Conservation (phyloP, 225 moss, liverwort and hornwort species). For the Antitrichia curtipendula region DNA sequence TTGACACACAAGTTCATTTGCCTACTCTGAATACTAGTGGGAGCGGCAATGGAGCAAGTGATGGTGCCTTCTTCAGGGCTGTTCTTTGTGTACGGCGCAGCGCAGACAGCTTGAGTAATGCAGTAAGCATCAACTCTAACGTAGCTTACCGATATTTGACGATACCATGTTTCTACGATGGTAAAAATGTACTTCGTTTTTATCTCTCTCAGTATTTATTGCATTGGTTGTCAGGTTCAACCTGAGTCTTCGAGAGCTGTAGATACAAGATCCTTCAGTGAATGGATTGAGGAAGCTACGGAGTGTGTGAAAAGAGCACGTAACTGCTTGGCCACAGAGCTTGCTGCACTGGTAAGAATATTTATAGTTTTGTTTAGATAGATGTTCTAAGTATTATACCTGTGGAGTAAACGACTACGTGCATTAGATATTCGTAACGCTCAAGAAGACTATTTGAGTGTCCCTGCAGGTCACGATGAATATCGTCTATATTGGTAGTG, state of each 20-base stretch:
- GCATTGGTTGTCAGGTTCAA: slow-evolving; percentile 18
- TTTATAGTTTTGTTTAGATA: background rate
- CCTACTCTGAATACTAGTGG: slow-evolving; percentile 75
- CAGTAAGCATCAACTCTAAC: slow-evolving; percentile 9
- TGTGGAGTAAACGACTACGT: background rate
- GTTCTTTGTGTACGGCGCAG: slow-evolving; percentile 77
- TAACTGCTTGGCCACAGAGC: slow-evolving; percentile 87
- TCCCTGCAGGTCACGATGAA: background rate
- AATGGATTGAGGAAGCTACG: slow-evolving; percentile 69
- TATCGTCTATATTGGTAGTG: background rate
- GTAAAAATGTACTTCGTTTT: background rate
- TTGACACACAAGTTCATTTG: slow-evolving; percentile 73
- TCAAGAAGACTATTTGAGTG: background rate
- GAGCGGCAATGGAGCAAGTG: slow-evolving; percentile 92
- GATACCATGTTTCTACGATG: background rate
- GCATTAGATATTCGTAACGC: background rate
- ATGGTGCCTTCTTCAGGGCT: slow-evolving; percentile 95
- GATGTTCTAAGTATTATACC: background rate
- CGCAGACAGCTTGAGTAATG: slow-evolving; percentile 23
- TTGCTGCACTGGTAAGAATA: slow-evolving; percentile 74
- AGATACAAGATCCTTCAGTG: slow-evolving; percentile 10
- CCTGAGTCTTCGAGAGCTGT: background rate
- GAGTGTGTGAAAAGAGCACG: slow-evolving; percentile 73
- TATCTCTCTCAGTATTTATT: background rate
- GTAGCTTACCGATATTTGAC: background rate